Evolutionary conservation across 805 yeast genomes (phyloP).

Genomic region (Candida ovalis): DNA sequence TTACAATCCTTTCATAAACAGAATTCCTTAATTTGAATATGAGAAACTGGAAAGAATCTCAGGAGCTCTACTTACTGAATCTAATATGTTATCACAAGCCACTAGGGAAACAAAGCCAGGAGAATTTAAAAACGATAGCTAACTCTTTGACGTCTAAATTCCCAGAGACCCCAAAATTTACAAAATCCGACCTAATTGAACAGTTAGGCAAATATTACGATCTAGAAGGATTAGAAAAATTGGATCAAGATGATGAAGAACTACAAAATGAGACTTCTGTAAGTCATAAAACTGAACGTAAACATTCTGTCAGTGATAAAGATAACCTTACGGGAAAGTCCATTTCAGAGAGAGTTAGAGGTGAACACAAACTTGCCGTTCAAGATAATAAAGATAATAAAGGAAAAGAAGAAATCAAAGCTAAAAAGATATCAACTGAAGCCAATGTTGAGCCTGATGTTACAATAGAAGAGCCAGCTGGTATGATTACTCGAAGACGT

Average conservation of each 20-base stretch:
- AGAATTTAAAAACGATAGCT: conserved; percentile 12
- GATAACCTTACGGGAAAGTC: background rate
- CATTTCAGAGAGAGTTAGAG: conserved; percentile 1
- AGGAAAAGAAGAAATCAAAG: background rate
- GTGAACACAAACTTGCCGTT: background rate
- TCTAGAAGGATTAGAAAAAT: conserved; percentile 21
- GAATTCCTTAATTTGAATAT: background rate
- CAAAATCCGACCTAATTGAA: conserved; percentile 12
- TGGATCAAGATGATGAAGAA: conserved; percentile 20
- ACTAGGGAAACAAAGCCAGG: conserved; percentile 19
- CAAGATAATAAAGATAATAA: background rate
- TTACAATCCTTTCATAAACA: no score
- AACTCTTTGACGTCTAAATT: conserved; percentile 19
- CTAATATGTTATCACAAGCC: conserved; percentile 29
- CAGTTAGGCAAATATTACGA: conserved; percentile 26
- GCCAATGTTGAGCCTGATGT: conserved; percentile 1
- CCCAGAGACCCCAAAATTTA: conserved; percentile 11
- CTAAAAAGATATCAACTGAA: background rate
- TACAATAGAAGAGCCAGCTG: conserved; percentile 7
- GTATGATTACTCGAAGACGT: conserved; percentile 2
- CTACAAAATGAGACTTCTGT: background rate
- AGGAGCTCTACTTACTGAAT: conserved; percentile 21
- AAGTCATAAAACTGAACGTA: background rate
- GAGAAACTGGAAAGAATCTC: conserved; percentile 22
- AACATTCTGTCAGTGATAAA: background rate